Percentiles rank a stretch among this genome's conserved stretches.
phyloP scores from a whole-genome alignment of 1,139 yeast species.

The Kluyveromyces sp. region DNA sequence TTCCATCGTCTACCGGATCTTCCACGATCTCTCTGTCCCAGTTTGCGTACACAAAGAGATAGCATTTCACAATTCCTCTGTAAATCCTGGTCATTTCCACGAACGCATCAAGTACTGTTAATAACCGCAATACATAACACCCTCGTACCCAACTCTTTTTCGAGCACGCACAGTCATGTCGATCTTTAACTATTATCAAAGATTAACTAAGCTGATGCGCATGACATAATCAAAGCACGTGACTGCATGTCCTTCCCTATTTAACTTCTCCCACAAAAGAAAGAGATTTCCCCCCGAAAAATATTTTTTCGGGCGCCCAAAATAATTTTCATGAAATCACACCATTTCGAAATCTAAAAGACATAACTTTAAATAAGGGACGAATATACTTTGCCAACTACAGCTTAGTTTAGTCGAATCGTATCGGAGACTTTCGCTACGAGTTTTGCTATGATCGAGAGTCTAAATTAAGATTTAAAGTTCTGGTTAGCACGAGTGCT shows the following conservation, averaged over 20 bases:
- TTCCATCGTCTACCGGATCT: constrained; percentile 4
- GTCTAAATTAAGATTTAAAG: background rate
- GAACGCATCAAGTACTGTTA: no score
- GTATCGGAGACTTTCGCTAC: background rate
- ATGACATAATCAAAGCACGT: background rate
- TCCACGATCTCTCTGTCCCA: constrained; percentile 11
- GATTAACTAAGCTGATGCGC: no score
- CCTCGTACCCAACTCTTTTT: no score
- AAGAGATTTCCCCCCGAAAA: constrained; percentile 2
- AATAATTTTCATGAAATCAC: constrained; percentile 4
- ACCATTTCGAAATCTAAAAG: constrained; percentile 1
- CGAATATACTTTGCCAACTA: background rate
- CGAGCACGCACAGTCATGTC: no score
- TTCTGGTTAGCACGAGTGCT: background rate
- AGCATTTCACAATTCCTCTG: background rate
- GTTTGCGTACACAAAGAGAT: constrained; percentile 12
- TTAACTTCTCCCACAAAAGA: no score
- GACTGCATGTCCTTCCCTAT: no score
- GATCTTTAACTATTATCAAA: no score
- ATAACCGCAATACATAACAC: no score
- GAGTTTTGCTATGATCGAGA: background rate
- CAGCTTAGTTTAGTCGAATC: background rate
- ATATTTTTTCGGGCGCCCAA: background rate
- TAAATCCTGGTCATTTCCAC: no score
- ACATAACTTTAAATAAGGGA: background rate